A percentile compares a stretch with the other conserved stretches of the same genome.
These are phyloP conservation scores for Trichosporon asahii DNA, from an alignment of 1,284 basidiomycete genomes.

Conservation along the genomic window DNA sequence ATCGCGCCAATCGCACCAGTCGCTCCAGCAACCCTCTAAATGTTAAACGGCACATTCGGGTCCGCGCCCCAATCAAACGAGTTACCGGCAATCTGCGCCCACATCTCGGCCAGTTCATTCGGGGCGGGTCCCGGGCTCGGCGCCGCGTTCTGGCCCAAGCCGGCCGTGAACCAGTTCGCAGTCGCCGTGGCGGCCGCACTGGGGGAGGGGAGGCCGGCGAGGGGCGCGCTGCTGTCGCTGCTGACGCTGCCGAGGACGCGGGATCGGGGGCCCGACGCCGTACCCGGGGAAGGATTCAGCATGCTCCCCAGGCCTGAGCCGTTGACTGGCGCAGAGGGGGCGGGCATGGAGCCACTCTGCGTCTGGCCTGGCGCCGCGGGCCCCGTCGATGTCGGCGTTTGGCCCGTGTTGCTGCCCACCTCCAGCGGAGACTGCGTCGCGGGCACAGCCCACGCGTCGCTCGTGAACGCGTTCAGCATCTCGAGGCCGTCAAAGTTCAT, in stretches of 20 bases:
- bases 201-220: constrained; percentile 10
- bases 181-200: not conserved
- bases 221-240: constrained; percentile 1
- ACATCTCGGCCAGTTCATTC: constrained; percentile 36
- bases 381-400: not conserved
- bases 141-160: constrained; percentile 12
- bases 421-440: constrained; percentile 1
- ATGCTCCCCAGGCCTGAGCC: not conserved
- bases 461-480: constrained; percentile 46
- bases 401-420: not conserved
- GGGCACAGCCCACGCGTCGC: constrained; percentile 23
- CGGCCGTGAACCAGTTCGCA: constrained; percentile 19
- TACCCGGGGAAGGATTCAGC: not conserved
- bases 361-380: not conserved
- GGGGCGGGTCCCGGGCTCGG: constrained; percentile 10
- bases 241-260: constrained; percentile 8
- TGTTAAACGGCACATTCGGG: constrained; percentile 48
- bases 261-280: not conserved
- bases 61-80: constrained; percentile 49
- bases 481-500: constrained; percentile 48
- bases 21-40: constrained; percentile 19
- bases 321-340: not conserved
- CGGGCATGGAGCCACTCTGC: not conserved
- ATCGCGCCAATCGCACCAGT: no score
- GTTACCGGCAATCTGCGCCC: constrained; percentile 44